Evolutionary conservation across 306 rosid genomes (phyloP).

Genomic region (Psophocarpus tetragonolobus): DNA sequence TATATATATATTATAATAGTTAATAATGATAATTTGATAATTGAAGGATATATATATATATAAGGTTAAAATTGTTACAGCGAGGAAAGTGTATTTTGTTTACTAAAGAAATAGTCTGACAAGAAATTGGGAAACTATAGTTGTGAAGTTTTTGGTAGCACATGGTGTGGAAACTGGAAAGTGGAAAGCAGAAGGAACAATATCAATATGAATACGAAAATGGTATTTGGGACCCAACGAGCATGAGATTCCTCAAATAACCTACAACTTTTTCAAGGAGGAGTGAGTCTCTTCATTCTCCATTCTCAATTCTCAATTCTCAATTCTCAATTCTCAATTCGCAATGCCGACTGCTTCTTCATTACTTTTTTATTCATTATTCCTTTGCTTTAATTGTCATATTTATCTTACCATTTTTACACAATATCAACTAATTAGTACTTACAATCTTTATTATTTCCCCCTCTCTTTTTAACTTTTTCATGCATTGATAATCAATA

Average conservation of each 20-base stretch:
- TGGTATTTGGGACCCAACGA: not conserved
- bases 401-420: constrained; percentile 7
- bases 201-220: not conserved
- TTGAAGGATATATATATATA: too few relatives aligned
- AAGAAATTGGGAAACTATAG: not conserved
- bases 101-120: not conserved
- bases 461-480: too few relatives aligned
- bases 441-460: too few relatives aligned
- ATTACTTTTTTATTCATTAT: not conserved
- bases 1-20: too few relatives aligned
- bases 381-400: not conserved
- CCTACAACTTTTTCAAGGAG: not conserved
- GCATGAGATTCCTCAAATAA: not conserved
- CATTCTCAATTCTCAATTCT: too few relatives aligned
- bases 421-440: too few relatives aligned
- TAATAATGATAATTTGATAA: too few relatives aligned
- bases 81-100: too few relatives aligned
- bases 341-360: not conserved
- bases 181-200: not conserved
- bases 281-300: not conserved
- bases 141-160: not conserved
- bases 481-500: not conserved
- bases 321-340: too few relatives aligned
- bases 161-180: not conserved
- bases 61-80: too few relatives aligned